A percentile compares a stretch with the other conserved stretches of the same genome.
Conservation (phyloP, 257 asterid species). For the Solanum acaule region DNA sequence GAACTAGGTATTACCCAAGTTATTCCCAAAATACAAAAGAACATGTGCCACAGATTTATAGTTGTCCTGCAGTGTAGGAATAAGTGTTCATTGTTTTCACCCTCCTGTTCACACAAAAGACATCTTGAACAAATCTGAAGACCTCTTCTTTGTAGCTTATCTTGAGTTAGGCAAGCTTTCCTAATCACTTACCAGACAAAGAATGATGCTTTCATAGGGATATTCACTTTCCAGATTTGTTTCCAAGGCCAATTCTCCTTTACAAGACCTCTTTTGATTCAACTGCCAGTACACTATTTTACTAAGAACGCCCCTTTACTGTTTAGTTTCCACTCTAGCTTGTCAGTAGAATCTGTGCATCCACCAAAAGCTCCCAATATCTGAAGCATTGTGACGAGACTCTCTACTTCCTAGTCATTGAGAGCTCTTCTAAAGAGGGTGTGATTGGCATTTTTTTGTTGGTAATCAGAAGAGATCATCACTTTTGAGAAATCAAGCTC, state of each 20-base stretch:
- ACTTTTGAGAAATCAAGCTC: neutral
- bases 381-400: too few relatives aligned
- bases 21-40: neutral
- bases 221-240: neutral
- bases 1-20: neutral
- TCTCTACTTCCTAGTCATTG: neutral
- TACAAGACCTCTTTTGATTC: neutral
- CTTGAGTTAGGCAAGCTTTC: neutral
- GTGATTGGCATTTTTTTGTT: neutral
- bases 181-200: neutral
- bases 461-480: neutral
- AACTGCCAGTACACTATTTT: neutral
- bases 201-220: neutral
- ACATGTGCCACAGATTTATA: neutral
- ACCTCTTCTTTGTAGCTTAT: neutral
- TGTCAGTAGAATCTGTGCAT: neutral
- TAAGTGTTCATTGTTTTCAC: neutral
- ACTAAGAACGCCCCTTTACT: neutral
- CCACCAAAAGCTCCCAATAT: neutral
- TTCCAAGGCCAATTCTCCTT: neutral
- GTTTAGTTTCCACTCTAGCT: neutral
- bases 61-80: too few relatives aligned
- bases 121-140: neutral
- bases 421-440: neutral
- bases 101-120: neutral